Evolutionary conservation across 2,329 filamentous ascomycete species (phyloP), one percentile per base, ranked within the genome.

Genomic region (Talaromyces atroroseus): DNA sequence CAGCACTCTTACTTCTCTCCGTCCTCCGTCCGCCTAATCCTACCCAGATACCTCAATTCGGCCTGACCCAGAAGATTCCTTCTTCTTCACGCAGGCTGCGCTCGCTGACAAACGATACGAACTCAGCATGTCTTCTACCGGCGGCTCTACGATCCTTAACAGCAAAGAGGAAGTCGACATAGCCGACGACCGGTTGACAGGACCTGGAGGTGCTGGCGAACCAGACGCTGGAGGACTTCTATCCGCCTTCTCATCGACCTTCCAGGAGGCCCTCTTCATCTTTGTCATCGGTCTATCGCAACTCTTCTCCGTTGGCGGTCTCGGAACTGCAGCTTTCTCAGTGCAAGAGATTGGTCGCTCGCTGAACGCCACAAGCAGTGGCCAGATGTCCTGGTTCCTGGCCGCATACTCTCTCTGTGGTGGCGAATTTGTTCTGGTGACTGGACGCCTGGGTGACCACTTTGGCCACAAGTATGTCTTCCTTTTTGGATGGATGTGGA

Each of bases 401-500:
- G 76, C 78, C 12, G 74, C 73, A 10, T 80, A 78, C 63, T 73
- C 72, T 38, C 68, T 81, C 49, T 78, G 76, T 0, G 73, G 77
- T 2, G 78, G 78, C 14, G 78, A 74, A 5, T 79, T 80, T 61
- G 79, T 80, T 47, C 69, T 81, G 7, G 63, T 77, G 2, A 74
- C 76, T 1, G 78, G 78, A 0, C 71, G 78, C 2, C 68, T 80
- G 2, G 78, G 78, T 12, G 78, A 80, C 63, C 59, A 79, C 29
- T 80, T 75, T 56, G 79, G 79, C 4, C 75, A 80, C 65, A 79
- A 78, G 64, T 68, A 65, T 4, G 69, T 81, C 56, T 73, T 82
- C 57, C 62, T 81, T 23, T 64, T 78, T 24, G 80, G 79, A 0
- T 81, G 78, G 78, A 76, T 77, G 1, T 82, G 77, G 78, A 48